These are phyloP conservation scores for Penicillium vulpinum DNA, from an alignment of 2,329 filamentous ascomycete genomes.

Conservation along the genomic window DNA sequence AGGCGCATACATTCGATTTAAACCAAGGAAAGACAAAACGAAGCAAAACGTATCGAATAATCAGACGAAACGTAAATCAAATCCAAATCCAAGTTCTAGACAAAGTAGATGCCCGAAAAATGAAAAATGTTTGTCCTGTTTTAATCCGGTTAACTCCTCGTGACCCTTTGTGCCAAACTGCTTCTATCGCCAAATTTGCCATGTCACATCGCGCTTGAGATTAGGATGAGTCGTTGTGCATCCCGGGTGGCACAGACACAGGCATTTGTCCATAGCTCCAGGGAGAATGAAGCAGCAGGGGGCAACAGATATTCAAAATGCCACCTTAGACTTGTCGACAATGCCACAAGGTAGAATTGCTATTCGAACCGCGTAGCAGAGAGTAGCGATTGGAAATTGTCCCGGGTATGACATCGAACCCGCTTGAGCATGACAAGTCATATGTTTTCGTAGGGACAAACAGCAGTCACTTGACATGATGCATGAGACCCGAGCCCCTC, in stretches of 20 bases:
- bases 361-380: neutral
- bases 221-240: neutral
- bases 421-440: conserved; percentile 5
- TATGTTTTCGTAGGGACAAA: conserved; percentile 1
- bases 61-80: neutral
- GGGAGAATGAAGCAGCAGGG: neutral
- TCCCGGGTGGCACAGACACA: neutral
- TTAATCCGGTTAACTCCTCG: neutral
- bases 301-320: neutral
- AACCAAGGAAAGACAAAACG: neutral
- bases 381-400: neutral
- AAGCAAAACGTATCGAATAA: neutral
- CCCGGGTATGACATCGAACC: neutral
- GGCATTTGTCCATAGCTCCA: neutral
- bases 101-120: neutral
- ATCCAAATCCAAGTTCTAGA: neutral
- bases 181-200: neutral
- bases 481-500: neutral
- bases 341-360: neutral
- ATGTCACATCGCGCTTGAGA: neutral
- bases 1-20: neutral
- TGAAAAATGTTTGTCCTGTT: neutral
- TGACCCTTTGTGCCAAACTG: neutral
- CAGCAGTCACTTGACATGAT: conserved; percentile 1
- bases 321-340: neutral